Conservation (phyloP, 371 early-diverging fungal genomes). For the Rhizopus sp. region DNA sequence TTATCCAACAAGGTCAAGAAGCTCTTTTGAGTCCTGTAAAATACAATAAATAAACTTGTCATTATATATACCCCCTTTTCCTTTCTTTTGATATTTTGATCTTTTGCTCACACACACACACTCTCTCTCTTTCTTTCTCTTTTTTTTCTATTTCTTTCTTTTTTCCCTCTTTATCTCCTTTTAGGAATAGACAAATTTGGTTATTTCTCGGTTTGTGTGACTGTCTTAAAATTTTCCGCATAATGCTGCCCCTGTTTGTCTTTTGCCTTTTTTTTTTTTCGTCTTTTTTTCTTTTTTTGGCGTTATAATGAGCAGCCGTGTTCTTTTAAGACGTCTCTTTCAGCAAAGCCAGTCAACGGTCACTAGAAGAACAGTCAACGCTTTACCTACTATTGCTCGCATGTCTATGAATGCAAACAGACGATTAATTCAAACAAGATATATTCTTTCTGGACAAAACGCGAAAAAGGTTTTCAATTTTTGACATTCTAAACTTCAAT, state of each 20-base stretch:
- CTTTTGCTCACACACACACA: background rate
- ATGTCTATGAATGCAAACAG: conserved; percentile 14
- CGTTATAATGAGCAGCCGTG: conserved; percentile 21
- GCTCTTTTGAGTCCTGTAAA: conserved; percentile 32
- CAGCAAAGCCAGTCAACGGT: conserved; percentile 4
- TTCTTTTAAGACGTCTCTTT: conserved; percentile 30
- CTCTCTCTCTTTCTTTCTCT: background rate
- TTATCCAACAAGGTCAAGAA: conserved; percentile 46
- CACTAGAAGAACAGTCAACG: conserved; percentile 7
- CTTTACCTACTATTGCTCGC: conserved; percentile 10
- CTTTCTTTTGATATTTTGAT: conserved; percentile 9
- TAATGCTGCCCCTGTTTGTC: background rate
- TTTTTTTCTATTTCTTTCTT: background rate
- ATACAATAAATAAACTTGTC: conserved; percentile 4
- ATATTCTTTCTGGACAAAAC: conserved; percentile 17
- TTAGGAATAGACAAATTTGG: background rate
- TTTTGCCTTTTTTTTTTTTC: conserved; percentile 13
- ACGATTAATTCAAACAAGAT: conserved; percentile 29
- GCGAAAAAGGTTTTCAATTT: background rate
- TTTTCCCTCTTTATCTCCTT: background rate
- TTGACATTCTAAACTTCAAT: background rate
- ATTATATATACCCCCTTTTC: background rate
- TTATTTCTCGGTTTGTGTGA: background rate
- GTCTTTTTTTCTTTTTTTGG: background rate
- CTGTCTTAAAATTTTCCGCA: background rate